Conservation (phyloP, 2,329 filamentous ascomycete genomes). For the Paecilomyces sp. region DNA sequence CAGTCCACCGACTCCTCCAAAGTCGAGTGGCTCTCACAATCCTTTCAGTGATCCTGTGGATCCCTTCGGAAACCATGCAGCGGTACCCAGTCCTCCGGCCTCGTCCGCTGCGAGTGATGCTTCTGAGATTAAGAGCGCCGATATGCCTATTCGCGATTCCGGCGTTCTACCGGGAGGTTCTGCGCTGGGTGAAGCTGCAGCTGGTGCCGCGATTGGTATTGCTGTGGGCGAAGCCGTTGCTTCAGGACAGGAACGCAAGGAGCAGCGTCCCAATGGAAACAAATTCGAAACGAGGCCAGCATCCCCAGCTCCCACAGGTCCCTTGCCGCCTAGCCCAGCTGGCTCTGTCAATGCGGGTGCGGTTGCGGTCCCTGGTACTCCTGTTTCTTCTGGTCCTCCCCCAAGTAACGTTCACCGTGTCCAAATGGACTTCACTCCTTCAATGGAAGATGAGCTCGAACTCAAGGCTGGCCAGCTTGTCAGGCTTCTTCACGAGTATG, state of each 20-base stretch:
- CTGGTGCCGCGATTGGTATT: conserved; percentile 33
- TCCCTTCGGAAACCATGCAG: conserved; percentile 62
- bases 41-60: conserved; percentile 53
- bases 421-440: conserved; percentile 88
- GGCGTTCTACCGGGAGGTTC: conserved; percentile 36
- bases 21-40: conserved; percentile 37
- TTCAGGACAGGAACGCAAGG: conserved; percentile 13
- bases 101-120: conserved; percentile 2
- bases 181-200: conserved; percentile 13
- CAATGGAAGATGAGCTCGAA: conserved; percentile 84
- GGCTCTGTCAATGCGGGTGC: conserved; percentile 17
- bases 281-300: conserved; percentile 13
- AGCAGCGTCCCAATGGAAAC: conserved; percentile 12
- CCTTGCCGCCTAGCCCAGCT: conserved; percentile 16
- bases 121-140: conserved; percentile 5
- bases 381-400: conserved; percentile 55
- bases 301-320: conserved; percentile 14
- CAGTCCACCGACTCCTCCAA: conserved; percentile 26
- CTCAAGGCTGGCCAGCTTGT: conserved; percentile 77
- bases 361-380: conserved; percentile 45
- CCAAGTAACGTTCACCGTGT: conserved; percentile 76
- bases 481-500: conserved; percentile 87
- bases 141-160: conserved; percentile 34
- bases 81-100: conserved; percentile 21
- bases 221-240: conserved; percentile 33